Evolutionary conservation across 768 basidiomycete genomes (phyloP), one percentile per base, ranked within the genome.

Genomic region (Russula virescens): DNA sequence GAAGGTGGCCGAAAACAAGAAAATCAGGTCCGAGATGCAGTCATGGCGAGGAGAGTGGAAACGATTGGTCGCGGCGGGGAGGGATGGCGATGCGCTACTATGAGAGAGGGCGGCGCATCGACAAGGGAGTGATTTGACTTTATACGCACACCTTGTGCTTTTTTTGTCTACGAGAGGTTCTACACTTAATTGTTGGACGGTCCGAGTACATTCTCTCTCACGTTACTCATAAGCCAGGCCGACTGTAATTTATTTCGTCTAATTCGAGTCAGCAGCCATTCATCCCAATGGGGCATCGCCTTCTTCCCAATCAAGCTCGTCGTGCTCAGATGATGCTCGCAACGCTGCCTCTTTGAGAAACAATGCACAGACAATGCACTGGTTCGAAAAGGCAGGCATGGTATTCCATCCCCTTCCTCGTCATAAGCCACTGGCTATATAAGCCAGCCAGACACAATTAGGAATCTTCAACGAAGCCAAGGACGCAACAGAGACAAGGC

Each of bases 41-140:
- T 72, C 69, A 53, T 98, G 95, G 96, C 79, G 93, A 66, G 73
- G 71, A 45, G 89, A 94, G 67, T 98, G 95, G 95, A 78, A 76
- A 66, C 79, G 70, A 47, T 83, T 91, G 34, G 88, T 90, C 21
- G 80, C 77, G 16, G 72, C 80, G 8, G 89, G 89, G 57, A 83
- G 81, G 69, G 85, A 89, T 18, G 78, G 75, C 34, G 71, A 76
- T 6, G 89, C 82, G 21, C 76, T 91, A 55, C 75, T 89, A 74
- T 89, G 76, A 68, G 66, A 14, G 38, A 38, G n/a, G 38, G 42
- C 35, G 5, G 38, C 10, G 6, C 38, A 2, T 38, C 16, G 3
- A 31, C 5, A 31, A 8, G n/a, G 58, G 53, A 31, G 54, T 28
- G 52, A 53, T 60, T 61, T 31, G 60, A 55, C 47, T 46, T 55